Percentiles rank a stretch among this genome's conserved stretches.
Evolutionary conservation across 2,329 filamentous ascomycete genomes (phyloP).

Genomic region (Arthroderma sp.): DNA sequence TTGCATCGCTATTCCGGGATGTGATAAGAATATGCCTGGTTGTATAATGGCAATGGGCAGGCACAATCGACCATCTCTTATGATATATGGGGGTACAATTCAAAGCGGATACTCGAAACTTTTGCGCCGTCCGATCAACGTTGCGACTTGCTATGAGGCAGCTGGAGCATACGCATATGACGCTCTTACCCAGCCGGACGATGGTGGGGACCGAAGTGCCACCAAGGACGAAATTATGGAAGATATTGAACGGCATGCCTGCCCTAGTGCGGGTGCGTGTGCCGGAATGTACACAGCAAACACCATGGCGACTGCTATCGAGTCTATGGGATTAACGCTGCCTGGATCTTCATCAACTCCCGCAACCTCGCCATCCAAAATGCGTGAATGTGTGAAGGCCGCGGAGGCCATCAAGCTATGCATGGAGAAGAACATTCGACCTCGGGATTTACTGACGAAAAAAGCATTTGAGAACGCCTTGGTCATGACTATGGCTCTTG

Average conservation of each 20-base stretch:
- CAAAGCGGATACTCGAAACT: conserved; percentile 70
- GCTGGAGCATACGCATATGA: conserved; percentile 71
- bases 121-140: conserved; percentile 68
- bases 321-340: conserved; percentile 72
- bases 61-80: conserved; percentile 82
- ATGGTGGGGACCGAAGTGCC: conserved; percentile 49
- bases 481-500: conserved; percentile 82
- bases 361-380: conserved; percentile 67
- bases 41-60: conserved; percentile 80
- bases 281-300: conserved; percentile 93
- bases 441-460: conserved; percentile 66
- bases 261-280: conserved; percentile 66
- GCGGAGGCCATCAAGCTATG: conserved; percentile 65
- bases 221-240: conserved; percentile 66
- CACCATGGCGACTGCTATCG: conserved; percentile 82
- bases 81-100: conserved; percentile 92
- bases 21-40: conserved; percentile 97
- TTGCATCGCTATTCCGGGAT: conserved; percentile 83
- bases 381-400: conserved; percentile 71
- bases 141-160: conserved; percentile 78
- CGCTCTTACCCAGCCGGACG: conserved; percentile 56
- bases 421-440: conserved; percentile 71
- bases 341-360: conserved; percentile 77
- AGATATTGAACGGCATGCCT: conserved; percentile 69
- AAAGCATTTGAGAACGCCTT: conserved; percentile 77